Conservation (phyloP, 2,329 filamentous ascomycete genomes). For the Sphaerulina musiva region DNA sequence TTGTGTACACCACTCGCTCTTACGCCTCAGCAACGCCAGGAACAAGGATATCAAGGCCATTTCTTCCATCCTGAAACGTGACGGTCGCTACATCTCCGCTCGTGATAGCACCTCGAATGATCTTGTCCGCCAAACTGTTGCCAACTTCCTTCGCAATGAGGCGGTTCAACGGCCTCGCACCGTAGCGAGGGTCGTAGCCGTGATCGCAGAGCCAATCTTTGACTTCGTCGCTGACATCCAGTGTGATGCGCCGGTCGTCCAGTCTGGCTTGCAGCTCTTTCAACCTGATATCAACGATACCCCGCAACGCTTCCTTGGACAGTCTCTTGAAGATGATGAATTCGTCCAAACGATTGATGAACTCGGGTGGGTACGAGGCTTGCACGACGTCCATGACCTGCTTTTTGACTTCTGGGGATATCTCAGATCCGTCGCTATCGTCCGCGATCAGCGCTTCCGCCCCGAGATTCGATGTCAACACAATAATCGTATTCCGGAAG, state of each 20-base stretch:
- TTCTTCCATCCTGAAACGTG: constrained; percentile 55
- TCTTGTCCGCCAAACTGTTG: constrained; percentile 81
- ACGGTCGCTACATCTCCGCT: constrained; percentile 68
- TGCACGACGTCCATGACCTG: constrained; percentile 86
- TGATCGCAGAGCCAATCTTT: constrained; percentile 81
- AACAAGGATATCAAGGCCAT: constrained; percentile 29
- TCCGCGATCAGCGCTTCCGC: constrained; percentile 74
- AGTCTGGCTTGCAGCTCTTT: constrained; percentile 75
- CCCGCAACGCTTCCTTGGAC: constrained; percentile 67
- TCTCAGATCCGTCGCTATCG: constrained; percentile 33
- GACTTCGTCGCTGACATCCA: constrained; percentile 64
- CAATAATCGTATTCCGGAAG: constrained; percentile 93
- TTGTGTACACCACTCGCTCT: neutral
- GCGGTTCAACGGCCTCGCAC: constrained; percentile 82
- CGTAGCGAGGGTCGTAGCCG: constrained; percentile 87
- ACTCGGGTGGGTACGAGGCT: constrained; percentile 73
- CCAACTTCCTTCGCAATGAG: constrained; percentile 86
- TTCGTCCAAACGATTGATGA: constrained; percentile 92
- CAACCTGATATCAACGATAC: constrained; percentile 90
- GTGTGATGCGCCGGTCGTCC: constrained; percentile 73
- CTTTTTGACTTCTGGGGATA: constrained; percentile 65
- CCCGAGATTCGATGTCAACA: constrained; percentile 90
- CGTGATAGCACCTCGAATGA: constrained; percentile 78
- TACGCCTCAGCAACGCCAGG: neutral
- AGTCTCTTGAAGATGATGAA: constrained; percentile 95